A percentile compares a stretch with the other conserved stretches of the same genome.
Evolutionary conservation across 2,329 filamentous ascomycete genomes (phyloP).

Genomic region (Plenodomus lindquistii): DNA sequence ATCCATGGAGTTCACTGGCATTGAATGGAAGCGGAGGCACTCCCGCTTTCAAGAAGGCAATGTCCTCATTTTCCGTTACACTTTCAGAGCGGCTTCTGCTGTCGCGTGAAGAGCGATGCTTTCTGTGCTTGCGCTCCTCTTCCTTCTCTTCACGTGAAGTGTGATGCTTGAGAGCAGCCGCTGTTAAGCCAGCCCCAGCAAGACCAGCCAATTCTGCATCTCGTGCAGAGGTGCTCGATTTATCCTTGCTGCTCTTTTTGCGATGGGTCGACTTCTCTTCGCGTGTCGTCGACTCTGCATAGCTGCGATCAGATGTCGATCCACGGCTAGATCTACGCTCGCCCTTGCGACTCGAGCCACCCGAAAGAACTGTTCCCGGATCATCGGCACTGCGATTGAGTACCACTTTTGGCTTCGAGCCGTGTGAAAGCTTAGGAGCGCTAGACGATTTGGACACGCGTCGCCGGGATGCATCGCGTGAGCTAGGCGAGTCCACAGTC

Average conservation of each 20-base stretch:
- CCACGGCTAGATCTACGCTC: constrained; percentile 59
- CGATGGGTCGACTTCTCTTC: constrained; percentile 51
- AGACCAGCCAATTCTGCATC: constrained; percentile 60
- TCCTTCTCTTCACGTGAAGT: constrained; percentile 60
- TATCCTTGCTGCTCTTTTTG: constrained; percentile 58
- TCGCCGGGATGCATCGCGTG: constrained; percentile 51
- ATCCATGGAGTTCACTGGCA: constrained; percentile 76
- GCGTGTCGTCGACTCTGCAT: constrained; percentile 44
- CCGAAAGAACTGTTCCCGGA: constrained; percentile 61
- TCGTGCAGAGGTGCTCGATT: constrained; percentile 48
- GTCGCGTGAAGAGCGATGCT: constrained; percentile 53
- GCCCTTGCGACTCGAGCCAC: constrained; percentile 55
- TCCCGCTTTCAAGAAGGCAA: constrained; percentile 54
- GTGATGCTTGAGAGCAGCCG: constrained; percentile 66
- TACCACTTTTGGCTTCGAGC: constrained; percentile 62
- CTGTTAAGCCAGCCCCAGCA: constrained; percentile 61
- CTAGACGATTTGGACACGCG: constrained; percentile 65
- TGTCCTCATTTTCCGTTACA: constrained; percentile 55
- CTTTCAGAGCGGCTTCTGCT: constrained; percentile 58
- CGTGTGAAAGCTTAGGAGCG: constrained; percentile 59
- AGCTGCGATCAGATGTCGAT: constrained; percentile 46
- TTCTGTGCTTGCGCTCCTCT: constrained; percentile 50
- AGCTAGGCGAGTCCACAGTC: constrained; percentile 61
- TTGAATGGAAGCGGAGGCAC: constrained; percentile 81
- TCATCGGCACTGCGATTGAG: constrained; percentile 63